These are phyloP conservation scores for Epichloe sibirici DNA, from an alignment of 2,329 filamentous ascomycete genomes.

Conservation along the genomic window DNA sequence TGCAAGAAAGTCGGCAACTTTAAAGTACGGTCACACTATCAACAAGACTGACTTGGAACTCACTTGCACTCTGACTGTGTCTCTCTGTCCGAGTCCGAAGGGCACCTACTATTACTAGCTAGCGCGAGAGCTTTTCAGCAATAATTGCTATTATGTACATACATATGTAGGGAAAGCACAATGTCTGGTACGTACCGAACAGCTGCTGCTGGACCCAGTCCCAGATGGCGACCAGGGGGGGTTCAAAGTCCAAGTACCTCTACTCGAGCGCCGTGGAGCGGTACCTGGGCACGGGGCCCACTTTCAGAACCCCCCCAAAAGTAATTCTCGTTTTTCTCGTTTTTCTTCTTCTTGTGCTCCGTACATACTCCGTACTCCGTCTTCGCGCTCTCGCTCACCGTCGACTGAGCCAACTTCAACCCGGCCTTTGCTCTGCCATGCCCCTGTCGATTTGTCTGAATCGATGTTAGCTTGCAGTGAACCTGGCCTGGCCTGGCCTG, in stretches of 20 bases:
- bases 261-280: not conserved
- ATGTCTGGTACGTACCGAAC: not conserved
- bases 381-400: not conserved
- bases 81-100: no score
- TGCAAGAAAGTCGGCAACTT: no score
- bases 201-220: not conserved
- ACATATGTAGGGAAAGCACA: not conserved
- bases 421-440: constrained; percentile 5
- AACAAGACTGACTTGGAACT: no score
- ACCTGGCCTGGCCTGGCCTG: constrained; percentile 1
- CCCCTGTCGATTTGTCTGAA: constrained; percentile 11
- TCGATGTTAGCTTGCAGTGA: not conserved
- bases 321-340: not conserved
- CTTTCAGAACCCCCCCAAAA: not conserved
- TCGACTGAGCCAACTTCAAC: not conserved
- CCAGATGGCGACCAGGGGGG: not conserved
- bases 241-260: constrained; percentile 2
- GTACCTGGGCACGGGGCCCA: not conserved
- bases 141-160: no score
- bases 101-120: no score
- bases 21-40: no score
- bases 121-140: not conserved
- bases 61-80: no score
- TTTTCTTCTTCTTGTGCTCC: not conserved
- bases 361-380: not conserved